These are phyloP conservation scores for Lolium multiflorum DNA, from an alignment of 176 grass and related monocot genomes.

Conservation along the genomic window DNA sequence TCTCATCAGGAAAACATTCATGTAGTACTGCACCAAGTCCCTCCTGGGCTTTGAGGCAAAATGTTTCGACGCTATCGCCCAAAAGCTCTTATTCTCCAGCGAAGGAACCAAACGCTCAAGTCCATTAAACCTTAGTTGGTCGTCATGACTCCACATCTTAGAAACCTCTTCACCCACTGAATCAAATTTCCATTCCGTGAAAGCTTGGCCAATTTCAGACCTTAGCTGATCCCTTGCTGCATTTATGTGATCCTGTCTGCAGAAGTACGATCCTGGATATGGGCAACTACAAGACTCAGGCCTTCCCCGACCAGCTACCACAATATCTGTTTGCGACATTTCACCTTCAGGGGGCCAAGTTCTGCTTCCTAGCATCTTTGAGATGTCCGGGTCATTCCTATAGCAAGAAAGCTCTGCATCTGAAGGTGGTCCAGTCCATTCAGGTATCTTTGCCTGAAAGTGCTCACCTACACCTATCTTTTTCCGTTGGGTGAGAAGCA, in stretches of 20 bases:
- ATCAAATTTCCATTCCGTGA: constrained; percentile 75
- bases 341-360: constrained; percentile 66
- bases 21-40: constrained; percentile 79
- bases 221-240: constrained; percentile 62
- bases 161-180: constrained; percentile 77
- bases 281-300: constrained; percentile 62
- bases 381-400: constrained; percentile 52
- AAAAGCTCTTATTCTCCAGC: constrained; percentile 68
- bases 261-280: constrained; percentile 68
- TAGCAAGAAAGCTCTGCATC: constrained; percentile 56
- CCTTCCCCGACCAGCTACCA: constrained; percentile 51
- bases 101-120: constrained; percentile 68
- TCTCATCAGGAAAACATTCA: constrained; percentile 92
- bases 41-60: constrained; percentile 59
- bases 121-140: constrained; percentile 68
- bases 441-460: constrained; percentile 85
- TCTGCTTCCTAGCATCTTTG: constrained; percentile 71
- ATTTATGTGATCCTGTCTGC: constrained; percentile 66
- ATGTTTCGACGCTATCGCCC: constrained; percentile 59
- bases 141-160: constrained; percentile 56
- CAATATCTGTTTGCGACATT: constrained; percentile 32
- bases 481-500: constrained; percentile 71
- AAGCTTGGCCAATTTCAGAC: constrained; percentile 83
- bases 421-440: constrained; percentile 65
- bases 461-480: constrained; percentile 71